Evolutionary conservation across 2,329 filamentous ascomycete species (phyloP), one percentile per base, ranked within the genome.

Genomic region (Simplicillium aogashimaense): DNA sequence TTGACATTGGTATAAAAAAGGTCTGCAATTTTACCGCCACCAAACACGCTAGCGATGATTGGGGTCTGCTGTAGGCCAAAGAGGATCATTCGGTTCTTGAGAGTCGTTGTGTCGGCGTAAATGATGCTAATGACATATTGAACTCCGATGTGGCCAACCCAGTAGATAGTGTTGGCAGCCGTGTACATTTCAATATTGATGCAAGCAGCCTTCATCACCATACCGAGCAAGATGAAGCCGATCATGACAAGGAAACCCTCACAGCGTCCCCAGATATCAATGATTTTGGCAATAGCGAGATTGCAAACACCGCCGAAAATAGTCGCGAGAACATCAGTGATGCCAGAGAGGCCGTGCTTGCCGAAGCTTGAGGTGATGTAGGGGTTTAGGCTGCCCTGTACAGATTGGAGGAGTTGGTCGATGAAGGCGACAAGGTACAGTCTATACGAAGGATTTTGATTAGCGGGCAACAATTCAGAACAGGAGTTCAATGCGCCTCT

Each of bases 331-430:
- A 84, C 77, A 38, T 73, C 63, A 34, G 82, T 73, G 0, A 78
- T 81, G 3, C 78, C 74, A n/a, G 84, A 66, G 29, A 85, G 65
- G 11, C 79, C 80, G 53, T 84, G 81, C 37, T 70, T 66, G 31
- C 65, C 64, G 52, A 83, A 85, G 3, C 72, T 67, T 43, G 78
- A 83, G 2, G 80, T 83, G 25, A 82, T 75, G 58, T 79, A 84
- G 29, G 76, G 71, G 13, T 72, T 70, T 36, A 84, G 61, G 29
- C 74, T 71, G 38, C 65, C 49, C 37, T 65, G 56, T 40, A 66
- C 53, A 28, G 55, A 53, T 11, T 54, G 47, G 13, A 64, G 47
- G 28, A 67, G 51, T 16, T 51, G 50, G 41, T 64, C 60, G 43
- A 60, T 52, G 40, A 66, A 64, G 28, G 52, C 51, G 37, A 65